These are phyloP conservation scores for Camellia japonica DNA, from an alignment of 148 eudicot species.

Conservation along the genomic window DNA sequence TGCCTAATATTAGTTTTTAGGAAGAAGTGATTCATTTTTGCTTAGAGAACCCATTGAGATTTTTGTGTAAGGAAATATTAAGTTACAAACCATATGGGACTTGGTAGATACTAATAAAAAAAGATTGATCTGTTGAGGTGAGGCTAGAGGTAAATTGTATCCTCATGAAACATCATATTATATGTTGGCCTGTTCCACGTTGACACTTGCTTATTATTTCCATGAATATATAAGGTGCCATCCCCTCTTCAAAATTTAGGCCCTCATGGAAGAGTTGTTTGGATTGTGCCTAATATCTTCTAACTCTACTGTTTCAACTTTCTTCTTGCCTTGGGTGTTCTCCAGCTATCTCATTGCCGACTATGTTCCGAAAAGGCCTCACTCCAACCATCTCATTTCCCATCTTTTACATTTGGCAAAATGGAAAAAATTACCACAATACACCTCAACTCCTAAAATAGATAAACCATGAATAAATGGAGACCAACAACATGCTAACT, in stretches of 20 bases:
- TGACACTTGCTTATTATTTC: not conserved
- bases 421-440: not conserved
- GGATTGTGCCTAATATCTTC: not conserved
- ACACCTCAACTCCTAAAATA: not conserved
- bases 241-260: not conserved
- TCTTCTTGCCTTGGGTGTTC: not conserved
- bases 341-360: too few relatives aligned
- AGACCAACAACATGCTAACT: not conserved
- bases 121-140: not conserved
- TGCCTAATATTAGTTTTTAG: conserved; percentile 6
- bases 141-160: not conserved
- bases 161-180: not conserved
- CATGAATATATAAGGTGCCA: not conserved
- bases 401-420: too few relatives aligned
- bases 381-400: too few relatives aligned
- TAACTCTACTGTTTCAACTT: not conserved
- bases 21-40: not conserved
- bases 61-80: conserved; percentile 3
- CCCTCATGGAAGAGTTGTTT: not conserved
- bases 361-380: too few relatives aligned
- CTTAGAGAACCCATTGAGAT: not conserved
- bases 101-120: not conserved
- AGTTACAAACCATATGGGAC: not conserved
- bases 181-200: not conserved
- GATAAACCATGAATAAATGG: not conserved